Base-by-base conservation (phyloP, 352 stramenopile species). In the Phytophthora agathidicida region DNA sequence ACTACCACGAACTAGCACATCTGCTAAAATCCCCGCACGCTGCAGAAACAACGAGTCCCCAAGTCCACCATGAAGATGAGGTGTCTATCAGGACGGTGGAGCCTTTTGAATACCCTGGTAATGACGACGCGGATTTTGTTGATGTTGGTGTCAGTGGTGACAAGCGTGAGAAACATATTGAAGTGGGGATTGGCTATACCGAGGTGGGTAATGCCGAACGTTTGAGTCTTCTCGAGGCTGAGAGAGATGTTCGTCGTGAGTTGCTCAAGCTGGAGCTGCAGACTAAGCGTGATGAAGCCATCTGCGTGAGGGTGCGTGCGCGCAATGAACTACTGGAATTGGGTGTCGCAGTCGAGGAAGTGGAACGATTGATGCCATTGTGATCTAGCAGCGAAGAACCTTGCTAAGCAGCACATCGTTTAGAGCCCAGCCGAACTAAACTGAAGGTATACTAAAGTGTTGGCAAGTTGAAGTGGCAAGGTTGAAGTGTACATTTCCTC, bases 271-370 rank as follows among this genome's bases (percentile, higher is more conserved):
- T 79, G 17, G 65, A 81, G 41, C 41, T 79, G 13, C 65, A 81
- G 33, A 36, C 51, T 24, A 72, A 67, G 49, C 65, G 71, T 11
- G 53, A 77, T 10, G 52, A 79, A 22, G 60, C 73, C 14, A 55
- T 75, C 31, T 71, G 51, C 23, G 68, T 75, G 57, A 61, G 61
- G 16, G 47, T 65, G 27, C 70, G 65, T 28, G 53, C 65, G 16
- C 57, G 72, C 17, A 76, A 78, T 61, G 64, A 68, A 32, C 51
- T 82, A 35, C 44, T 82, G 36, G 67, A 77, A 11, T 30, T 74
- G 8, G 73, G 69, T 7, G 59, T 75, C 33, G 39, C 69, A 3
- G 20, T 38, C 16, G 41, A 44, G 7, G 46, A 77, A 20, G 63
- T 80, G 13, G 43, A 75, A 52, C 60, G 63, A 48, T 56, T 76